Base-by-base conservation (phyloP, 345 rosid genomes). In the Eucalyptus regnans region DNA sequence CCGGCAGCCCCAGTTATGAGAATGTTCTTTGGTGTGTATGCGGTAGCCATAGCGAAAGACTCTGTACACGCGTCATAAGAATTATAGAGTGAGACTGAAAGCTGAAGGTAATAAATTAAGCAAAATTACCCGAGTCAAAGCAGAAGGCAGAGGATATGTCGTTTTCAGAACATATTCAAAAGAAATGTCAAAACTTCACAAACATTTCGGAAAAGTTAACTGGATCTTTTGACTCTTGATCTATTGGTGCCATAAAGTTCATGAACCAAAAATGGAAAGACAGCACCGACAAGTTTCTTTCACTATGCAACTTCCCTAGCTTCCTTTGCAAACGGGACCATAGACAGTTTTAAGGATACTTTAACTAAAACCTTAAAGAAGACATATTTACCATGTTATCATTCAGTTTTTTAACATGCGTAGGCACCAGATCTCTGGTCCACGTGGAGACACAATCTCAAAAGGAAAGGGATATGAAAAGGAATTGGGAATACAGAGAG, bases 1-100 rank as follows among this genome's bases (percentile, higher is more conserved):
- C 94, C 94, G 31, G 94, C 93, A 62, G 94, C 94, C 44, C 94
- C 94, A 12, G 94, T 93, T 29, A 93, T 93, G 43, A 93, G 92
- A 90, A 93, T 92, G 90, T 93, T 93, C 90, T 91, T 92, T 17
- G 94, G 93, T 4, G 87, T 86, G 88, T 93, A 91, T 8, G 90
- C 58, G 4, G 83, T 22, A 8, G 86, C 88, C 90, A 89, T 89
- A 29, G 46, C 23, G 41, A 89, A 33, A 54, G 87, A 60, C 56
- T 76, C 44, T 48, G 41, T 62, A 52, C 23, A 86, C 13, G 43
- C 27, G 15, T 60, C 50, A 11, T 23, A 23, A 50, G 18, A 50
- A 86, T 37, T 25, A 48, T 18, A 64, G 85, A 23, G 54, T 88
- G 20, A 88, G n/a, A 88, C 76, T 17, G 10, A n/a, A 22, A 37